Conservation (phyloP, 495 filamentous ascomycete species). For the Cudoniella acicularis region DNA sequence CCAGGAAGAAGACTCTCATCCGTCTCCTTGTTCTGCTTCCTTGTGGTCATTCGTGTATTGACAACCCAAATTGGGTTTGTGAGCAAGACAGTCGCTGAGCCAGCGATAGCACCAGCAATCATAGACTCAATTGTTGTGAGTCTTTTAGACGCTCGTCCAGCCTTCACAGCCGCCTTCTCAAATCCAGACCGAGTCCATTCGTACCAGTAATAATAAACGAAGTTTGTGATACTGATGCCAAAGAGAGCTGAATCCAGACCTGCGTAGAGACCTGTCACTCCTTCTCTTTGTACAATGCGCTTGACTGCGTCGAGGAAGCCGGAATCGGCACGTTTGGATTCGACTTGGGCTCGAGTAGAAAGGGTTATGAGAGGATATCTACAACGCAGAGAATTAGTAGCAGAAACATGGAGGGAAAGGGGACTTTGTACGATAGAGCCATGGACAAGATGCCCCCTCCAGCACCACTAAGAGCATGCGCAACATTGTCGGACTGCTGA, state of each 20-base stretch:
- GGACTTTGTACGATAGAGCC: constrained; percentile 70
- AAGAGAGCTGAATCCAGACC: constrained; percentile 89
- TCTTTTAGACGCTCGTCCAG: constrained; percentile 75
- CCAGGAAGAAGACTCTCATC: constrained; percentile 35
- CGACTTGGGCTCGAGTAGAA: constrained; percentile 95
- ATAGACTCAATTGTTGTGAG: constrained; percentile 89
- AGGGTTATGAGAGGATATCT: constrained; percentile 97
- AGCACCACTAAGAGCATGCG: constrained; percentile 82
- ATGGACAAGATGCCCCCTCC: constrained; percentile 93
- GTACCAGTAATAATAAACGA: constrained; percentile 99
- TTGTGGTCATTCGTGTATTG: constrained; percentile 96
- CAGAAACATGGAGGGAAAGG: constrained; percentile 11
- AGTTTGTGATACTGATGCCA: constrained; percentile 97
- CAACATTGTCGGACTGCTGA: constrained; percentile 84
- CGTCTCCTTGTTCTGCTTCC: constrained; percentile 55
- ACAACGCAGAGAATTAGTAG: not conserved
- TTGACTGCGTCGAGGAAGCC: constrained; percentile 75
- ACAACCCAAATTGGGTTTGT: constrained; percentile 99
- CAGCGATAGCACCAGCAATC: constrained; percentile 92
- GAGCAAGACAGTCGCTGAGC: constrained; percentile 86
- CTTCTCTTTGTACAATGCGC: constrained; percentile 87
- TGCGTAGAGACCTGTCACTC: constrained; percentile 79
- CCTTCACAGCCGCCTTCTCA: constrained; percentile 69
- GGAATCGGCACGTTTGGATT: constrained; percentile 86
- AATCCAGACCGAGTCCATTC: constrained; percentile 93